Conservation (phyloP, 164 flowering plant species). For the Akebia trifoliata region DNA sequence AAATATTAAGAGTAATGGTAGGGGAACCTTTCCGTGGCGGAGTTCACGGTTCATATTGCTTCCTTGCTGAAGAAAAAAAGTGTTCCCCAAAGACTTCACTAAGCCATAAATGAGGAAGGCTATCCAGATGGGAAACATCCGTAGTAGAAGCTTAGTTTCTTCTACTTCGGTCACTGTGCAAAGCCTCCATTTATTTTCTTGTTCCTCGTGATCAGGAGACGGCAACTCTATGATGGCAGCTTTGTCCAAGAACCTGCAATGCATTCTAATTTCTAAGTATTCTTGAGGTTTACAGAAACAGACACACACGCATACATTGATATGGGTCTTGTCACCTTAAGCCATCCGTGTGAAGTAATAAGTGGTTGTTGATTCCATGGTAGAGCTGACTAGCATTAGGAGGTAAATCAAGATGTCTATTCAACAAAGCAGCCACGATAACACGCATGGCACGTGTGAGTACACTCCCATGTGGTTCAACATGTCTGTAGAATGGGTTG, state of each 20-base stretch:
- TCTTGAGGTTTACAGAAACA: neutral
- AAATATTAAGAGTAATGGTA: conserved; percentile 12
- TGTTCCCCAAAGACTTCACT: conserved; percentile 18
- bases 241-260: conserved; percentile 22
- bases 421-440: conserved; percentile 13
- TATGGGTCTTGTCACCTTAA: conserved; percentile 2
- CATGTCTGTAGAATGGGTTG: conserved; percentile 9
- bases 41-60: conserved; percentile 14
- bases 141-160: conserved; percentile 20
- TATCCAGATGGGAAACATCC: conserved; percentile 27
- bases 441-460: conserved; percentile 10
- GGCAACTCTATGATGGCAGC: conserved; percentile 18
- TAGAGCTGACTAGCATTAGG: conserved; percentile 1
- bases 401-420: conserved; percentile 15
- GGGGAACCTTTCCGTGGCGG: conserved; percentile 9
- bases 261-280: conserved; percentile 4
- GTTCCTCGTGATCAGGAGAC: neutral
- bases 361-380: neutral
- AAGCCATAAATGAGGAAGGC: conserved; percentile 24
- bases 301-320: neutral
- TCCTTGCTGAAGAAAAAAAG: conserved; percentile 27
- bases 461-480: conserved; percentile 9
- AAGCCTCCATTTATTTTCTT: conserved; percentile 16
- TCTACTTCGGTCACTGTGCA: conserved; percentile 26
- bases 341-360: neutral